A percentile compares a stretch with the other conserved stretches of the same genome.
Evolutionary conservation across 495 filamentous ascomycete species (phyloP).

Genomic region (Neurospora sp.): DNA sequence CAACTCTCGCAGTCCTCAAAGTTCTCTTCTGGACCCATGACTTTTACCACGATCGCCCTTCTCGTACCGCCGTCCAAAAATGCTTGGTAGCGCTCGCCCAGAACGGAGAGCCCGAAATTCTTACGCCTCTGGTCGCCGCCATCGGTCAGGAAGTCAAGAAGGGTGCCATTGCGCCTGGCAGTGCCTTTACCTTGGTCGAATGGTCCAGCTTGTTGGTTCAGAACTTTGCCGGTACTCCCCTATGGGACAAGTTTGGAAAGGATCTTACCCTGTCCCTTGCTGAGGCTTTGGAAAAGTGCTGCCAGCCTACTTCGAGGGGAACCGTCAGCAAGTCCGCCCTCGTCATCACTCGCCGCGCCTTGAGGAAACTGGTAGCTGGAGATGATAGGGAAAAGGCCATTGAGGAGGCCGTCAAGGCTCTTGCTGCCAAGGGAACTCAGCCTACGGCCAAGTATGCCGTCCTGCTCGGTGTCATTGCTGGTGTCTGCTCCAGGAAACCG

Average conservation of each 20-base stretch:
- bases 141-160: constrained; percentile 60
- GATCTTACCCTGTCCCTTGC: constrained; percentile 53
- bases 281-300: constrained; percentile 63
- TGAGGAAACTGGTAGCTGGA: constrained; percentile 59
- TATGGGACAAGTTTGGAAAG: constrained; percentile 57
- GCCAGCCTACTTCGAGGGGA: constrained; percentile 48
- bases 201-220: constrained; percentile 76
- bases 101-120: constrained; percentile 37
- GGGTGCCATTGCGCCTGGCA: constrained; percentile 59
- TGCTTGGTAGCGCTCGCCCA: constrained; percentile 60
- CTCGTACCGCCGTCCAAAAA: constrained; percentile 67
- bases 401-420: constrained; percentile 49
- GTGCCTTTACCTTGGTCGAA: constrained; percentile 80
- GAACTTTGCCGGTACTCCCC: constrained; percentile 38
- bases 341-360: constrained; percentile 59
- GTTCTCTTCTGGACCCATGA: constrained; percentile 78
- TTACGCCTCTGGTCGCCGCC: constrained; percentile 50
- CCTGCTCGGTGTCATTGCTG: constrained; percentile 74
- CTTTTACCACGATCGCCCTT: constrained; percentile 75
- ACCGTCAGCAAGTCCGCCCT: constrained; percentile 57
- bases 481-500: constrained; percentile 65
- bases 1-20: constrained; percentile 41
- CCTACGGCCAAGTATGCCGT: constrained; percentile 59
- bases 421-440: constrained; percentile 54
- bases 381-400: constrained; percentile 49